Conservation (phyloP, 345 rosid genomes). For the Carallia brachiata region DNA sequence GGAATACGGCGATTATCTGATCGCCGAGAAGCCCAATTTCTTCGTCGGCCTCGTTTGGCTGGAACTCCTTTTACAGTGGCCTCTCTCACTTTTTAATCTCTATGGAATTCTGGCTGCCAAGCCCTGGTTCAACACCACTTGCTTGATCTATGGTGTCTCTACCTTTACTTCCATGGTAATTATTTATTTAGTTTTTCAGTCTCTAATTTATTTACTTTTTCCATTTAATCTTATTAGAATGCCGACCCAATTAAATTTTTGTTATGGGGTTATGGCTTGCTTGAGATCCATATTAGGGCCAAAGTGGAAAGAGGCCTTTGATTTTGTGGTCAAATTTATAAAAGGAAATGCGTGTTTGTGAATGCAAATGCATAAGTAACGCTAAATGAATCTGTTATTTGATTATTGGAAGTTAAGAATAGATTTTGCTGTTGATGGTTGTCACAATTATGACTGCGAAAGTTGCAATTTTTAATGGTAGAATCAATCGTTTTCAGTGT, state of each 20-base stretch:
- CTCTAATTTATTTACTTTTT: not conserved
- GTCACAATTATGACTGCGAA: no score
- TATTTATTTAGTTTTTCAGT: not conserved
- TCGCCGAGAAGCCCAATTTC: slow-evolving; percentile 70
- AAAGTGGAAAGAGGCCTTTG: no score
- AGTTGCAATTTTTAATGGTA: no score
- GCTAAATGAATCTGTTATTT: no score
- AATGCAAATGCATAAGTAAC: no score
- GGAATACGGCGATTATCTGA: slow-evolving; percentile 59
- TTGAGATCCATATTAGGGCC: no score
- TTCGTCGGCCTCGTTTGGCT: slow-evolving; percentile 67
- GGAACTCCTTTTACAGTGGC: slow-evolving; percentile 73
- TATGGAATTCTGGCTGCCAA: slow-evolving; percentile 54
- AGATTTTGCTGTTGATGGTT: no score
- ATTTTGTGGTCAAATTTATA: no score
- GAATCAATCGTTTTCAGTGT: no score
- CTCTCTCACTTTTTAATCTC: slow-evolving; percentile 56
- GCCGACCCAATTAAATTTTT: not conserved
- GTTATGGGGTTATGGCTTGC: no score
- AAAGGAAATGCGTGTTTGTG: no score
- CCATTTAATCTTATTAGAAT: not conserved
- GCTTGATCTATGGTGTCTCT: slow-evolving; percentile 74
- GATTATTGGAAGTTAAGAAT: no score
- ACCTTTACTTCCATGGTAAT: slow-evolving; percentile 61
- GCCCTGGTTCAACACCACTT: slow-evolving; percentile 69